Evolutionary conservation across 768 basidiomycete genomes (phyloP).

Genomic region (Mycena epipterygia): DNA sequence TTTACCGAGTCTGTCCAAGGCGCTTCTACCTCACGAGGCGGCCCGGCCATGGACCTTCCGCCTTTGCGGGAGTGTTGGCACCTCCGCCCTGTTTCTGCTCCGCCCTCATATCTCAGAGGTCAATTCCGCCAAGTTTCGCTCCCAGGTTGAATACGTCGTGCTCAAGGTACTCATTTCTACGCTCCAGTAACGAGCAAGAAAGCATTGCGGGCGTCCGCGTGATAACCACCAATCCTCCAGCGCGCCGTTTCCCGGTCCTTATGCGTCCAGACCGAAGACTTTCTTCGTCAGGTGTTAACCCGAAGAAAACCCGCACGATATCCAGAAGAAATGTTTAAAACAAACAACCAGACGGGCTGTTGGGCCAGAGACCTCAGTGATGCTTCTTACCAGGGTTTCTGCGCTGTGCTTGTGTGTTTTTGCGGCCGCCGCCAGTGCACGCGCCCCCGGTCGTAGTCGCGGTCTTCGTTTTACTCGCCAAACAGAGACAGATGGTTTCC

Average conservation of each 20-base stretch:
- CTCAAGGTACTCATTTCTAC: no score
- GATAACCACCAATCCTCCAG: not conserved
- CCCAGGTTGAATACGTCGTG: no score
- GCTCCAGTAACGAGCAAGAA: not conserved
- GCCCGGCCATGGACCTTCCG: no score
- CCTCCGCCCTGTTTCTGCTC: no score
- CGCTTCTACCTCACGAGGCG: no score
- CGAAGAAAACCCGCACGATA: slow-evolving; percentile 25
- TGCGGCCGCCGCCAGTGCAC: slow-evolving; percentile 11
- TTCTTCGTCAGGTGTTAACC: slow-evolving; percentile 26
- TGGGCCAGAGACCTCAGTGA: not conserved
- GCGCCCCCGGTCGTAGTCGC: not conserved
- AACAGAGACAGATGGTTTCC: slow-evolving; percentile 42
- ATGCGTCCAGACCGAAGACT: not conserved
- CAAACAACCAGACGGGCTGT: not conserved
- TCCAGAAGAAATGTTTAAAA: slow-evolving; percentile 18
- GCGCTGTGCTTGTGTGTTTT: not conserved
- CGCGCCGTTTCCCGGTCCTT: slow-evolving; percentile 5
- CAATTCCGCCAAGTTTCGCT: no score
- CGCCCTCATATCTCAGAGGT: no score
- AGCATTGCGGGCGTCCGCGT: slow-evolving; percentile 6
- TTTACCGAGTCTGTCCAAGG: no score
- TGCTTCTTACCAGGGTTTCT: slow-evolving; percentile 22
- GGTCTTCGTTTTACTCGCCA: slow-evolving; percentile 22
- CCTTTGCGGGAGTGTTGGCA: no score